phyloP scores from a whole-genome alignment of 192 early-diverging fungal species.

The Pilaira anomala region DNA sequence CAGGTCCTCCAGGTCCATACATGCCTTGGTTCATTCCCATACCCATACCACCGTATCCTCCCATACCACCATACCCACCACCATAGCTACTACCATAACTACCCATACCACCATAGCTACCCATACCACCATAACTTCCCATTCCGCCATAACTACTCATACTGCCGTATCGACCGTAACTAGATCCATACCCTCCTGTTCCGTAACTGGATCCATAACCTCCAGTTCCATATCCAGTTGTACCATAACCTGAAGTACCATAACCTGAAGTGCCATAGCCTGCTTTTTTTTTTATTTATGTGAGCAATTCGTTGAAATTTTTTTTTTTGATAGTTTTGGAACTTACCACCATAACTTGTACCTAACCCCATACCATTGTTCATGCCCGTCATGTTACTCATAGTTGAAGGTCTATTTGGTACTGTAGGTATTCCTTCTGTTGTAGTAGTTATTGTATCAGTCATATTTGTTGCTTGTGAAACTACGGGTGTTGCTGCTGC shows the following conservation, averaged over 20 bases:
- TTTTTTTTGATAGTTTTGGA: too few relatives aligned
- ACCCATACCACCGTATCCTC: constrained; percentile 21
- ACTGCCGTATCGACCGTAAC: constrained; percentile 29
- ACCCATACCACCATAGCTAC: constrained; percentile 44
- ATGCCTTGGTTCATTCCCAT: constrained; percentile 36
- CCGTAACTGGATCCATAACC: constrained; percentile 39
- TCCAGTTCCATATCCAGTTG: neutral
- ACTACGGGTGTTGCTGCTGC: constrained; percentile 43
- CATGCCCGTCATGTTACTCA: neutral
- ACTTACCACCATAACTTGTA: constrained; percentile 3
- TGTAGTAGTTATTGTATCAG: neutral
- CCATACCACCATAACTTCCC: constrained; percentile 33
- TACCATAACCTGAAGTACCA: neutral
- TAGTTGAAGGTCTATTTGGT: constrained; percentile 40
- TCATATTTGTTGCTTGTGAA: constrained; percentile 25
- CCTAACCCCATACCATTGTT: neutral
- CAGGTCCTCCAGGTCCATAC: constrained; percentile 40
- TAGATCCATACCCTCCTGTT: constrained; percentile 51
- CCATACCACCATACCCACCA: too few relatives aligned
- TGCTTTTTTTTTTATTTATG: neutral
- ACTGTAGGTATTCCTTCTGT: constrained; percentile 32
- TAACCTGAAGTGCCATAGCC: constrained; percentile 11
- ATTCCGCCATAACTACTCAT: constrained; percentile 39
- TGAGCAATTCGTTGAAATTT: too few relatives aligned
- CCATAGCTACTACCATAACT: constrained; percentile 47